Evolutionary conservation across 148 eudicot genomes (phyloP).

Genomic region (Talinum fruticosum): DNA sequence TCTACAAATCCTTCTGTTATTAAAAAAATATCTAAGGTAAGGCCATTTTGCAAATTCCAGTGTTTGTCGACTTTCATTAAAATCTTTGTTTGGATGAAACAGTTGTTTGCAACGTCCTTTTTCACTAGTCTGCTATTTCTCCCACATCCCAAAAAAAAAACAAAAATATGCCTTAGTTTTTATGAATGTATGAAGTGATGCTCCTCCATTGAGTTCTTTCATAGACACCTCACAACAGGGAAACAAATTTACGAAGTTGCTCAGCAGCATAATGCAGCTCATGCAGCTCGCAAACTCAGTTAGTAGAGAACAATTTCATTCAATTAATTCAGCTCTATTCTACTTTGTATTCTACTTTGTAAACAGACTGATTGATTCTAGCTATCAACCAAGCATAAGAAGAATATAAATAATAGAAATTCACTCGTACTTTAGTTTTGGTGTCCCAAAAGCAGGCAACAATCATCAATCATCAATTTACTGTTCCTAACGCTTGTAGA

Average conservation of each 20-base stretch:
- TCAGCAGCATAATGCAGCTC: neutral
- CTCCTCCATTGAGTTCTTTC: neutral
- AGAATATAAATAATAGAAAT: neutral
- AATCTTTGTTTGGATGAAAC: too few species aligned
- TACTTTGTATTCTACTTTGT: too few species aligned
- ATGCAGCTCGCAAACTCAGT: neutral
- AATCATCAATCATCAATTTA: neutral
- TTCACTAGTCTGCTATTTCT: neutral
- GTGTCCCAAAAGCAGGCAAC: neutral
- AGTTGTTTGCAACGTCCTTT: neutral
- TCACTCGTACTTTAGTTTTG: neutral
- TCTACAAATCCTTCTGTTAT: too few species aligned
- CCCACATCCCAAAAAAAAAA: neutral
- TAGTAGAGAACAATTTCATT: neutral
- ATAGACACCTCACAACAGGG: neutral
- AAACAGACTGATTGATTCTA: neutral
- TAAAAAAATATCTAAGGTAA: too few species aligned
- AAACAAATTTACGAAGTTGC: too few species aligned
- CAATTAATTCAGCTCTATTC: too few species aligned
- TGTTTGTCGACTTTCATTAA: neutral
- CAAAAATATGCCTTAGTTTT: neutral
- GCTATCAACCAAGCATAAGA: neutral
- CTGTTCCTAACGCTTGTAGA: neutral
- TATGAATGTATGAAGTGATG: neutral
- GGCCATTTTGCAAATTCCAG: neutral